These are phyloP conservation scores for Porcisia hertigi DNA, from an alignment of 208 protist genomes.

Conservation along the genomic window DNA sequence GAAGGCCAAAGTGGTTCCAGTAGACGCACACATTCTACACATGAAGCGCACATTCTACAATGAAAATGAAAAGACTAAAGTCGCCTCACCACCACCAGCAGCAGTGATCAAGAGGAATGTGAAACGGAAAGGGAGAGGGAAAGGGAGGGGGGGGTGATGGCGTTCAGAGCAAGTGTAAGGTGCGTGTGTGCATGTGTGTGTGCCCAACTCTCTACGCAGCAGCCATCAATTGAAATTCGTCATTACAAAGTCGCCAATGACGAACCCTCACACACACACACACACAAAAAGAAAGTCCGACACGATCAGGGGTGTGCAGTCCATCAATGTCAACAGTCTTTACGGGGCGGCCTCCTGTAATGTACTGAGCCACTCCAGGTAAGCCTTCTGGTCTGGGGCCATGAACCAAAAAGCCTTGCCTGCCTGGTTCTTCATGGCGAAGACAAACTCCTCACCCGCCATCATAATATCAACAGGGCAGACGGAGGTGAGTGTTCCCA, in stretches of 20 bases:
- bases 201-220: no score
- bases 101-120: no score
- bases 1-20: neutral
- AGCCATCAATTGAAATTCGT: no score
- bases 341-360: constrained; percentile 66
- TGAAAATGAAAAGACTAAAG: no score
- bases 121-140: no score
- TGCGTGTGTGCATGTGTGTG: no score
- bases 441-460: constrained; percentile 73
- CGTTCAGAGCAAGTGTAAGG: no score
- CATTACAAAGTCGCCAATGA: no score
- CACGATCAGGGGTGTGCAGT: neutral
- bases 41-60: neutral
- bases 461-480: constrained; percentile 81
- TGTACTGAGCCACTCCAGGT: constrained; percentile 63
- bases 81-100: no score
- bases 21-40: neutral
- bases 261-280: no score
- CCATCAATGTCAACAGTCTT: neutral
- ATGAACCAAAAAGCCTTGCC: constrained; percentile 87
- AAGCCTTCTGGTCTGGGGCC: constrained; percentile 39
- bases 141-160: no score
- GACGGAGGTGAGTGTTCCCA: constrained; percentile 74
- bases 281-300: no score
- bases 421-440: constrained; percentile 85